Conservation (phyloP, 1,139 yeast species). For the Blastobotrys buckinghamii region DNA sequence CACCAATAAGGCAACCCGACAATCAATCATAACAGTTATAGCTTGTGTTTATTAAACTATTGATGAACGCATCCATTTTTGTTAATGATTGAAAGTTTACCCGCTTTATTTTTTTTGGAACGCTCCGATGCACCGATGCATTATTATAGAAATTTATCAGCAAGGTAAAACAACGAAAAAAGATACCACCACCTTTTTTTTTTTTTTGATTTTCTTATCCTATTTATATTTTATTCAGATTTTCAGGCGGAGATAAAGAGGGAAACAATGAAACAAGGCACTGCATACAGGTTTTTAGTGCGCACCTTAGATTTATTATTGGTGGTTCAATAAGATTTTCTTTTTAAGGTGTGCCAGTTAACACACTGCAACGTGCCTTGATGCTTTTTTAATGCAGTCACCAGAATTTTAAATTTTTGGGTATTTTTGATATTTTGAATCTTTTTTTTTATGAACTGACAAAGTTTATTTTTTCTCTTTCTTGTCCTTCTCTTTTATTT, state of each 20-base stretch:
- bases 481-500: neutral
- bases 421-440: neutral
- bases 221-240: neutral
- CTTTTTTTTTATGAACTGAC: neutral
- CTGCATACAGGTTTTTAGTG: neutral
- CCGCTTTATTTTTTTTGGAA: neutral
- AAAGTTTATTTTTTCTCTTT: neutral
- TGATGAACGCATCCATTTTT: too few species aligned
- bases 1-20: too few species aligned
- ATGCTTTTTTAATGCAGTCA: neutral
- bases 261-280: neutral
- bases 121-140: neutral
- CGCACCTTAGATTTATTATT: too few species aligned
- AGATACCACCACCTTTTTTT: too few species aligned
- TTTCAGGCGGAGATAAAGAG: neutral
- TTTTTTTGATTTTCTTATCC: too few species aligned
- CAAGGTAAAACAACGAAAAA: neutral
- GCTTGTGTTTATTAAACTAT: too few species aligned
- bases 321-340: too few species aligned
- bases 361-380: neutral
- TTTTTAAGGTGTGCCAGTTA: neutral
- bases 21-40: too few species aligned
- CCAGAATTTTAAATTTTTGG: neutral
- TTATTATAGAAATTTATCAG: too few species aligned
- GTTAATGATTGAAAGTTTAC: too few species aligned